These are phyloP conservation scores for Sphaerulina vaccinii DNA, from an alignment of 2,329 filamentous ascomycete genomes.

Conservation along the genomic window DNA sequence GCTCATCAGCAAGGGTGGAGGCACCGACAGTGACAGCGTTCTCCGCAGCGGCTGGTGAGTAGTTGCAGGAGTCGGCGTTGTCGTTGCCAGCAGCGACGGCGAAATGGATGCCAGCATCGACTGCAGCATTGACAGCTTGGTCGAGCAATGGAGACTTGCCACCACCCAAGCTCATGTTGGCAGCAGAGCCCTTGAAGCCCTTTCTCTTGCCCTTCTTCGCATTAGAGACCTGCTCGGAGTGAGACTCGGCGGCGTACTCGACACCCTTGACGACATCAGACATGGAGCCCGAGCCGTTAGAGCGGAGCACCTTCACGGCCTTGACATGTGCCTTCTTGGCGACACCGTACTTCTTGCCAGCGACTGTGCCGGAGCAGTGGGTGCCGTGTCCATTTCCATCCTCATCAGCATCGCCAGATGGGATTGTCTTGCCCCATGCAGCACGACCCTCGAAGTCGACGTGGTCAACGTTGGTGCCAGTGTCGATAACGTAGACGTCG, in stretches of 20 bases:
- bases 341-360: constrained; percentile 98
- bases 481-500: constrained; percentile 98
- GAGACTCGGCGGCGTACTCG: constrained; percentile 83
- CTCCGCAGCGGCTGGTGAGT: constrained; percentile 89
- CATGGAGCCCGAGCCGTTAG: constrained; percentile 97
- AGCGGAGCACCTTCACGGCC: constrained; percentile 96
- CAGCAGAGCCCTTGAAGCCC: constrained; percentile 97
- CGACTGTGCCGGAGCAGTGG: constrained; percentile 97
- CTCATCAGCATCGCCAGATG: constrained; percentile 74
- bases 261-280: constrained; percentile 98
- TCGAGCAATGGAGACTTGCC: constrained; percentile 94
- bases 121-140: constrained; percentile 88
- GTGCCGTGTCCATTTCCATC: constrained; percentile 99
- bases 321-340: constrained; percentile 98
- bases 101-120: constrained; percentile 90
- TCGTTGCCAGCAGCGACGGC: constrained; percentile 98
- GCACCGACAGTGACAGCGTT: constrained; percentile 96
- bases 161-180: constrained; percentile 99
- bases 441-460: constrained; percentile 97
- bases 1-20: constrained; percentile 87
- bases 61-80: constrained; percentile 96
- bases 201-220: constrained; percentile 87
- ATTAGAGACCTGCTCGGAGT: constrained; percentile 70
- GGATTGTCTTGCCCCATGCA: constrained; percentile 95
- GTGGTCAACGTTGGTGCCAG: constrained; percentile 88